Conservation (phyloP, 1,284 basidiomycete genomes). For the Waitea zeae region DNA sequence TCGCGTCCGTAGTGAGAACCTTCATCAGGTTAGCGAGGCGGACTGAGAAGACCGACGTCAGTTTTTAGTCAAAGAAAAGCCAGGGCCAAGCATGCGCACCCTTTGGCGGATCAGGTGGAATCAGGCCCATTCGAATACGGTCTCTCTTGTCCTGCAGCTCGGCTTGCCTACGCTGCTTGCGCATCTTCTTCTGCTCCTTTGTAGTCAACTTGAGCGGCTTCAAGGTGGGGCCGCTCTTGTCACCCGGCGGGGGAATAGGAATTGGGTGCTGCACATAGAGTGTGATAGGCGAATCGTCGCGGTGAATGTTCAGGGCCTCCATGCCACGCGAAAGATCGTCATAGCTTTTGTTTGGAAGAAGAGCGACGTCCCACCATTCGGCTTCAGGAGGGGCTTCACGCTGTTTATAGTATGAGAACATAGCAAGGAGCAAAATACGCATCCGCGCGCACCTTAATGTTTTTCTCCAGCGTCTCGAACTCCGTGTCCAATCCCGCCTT, state of each 20-base stretch:
- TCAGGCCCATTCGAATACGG: slow-evolving; percentile 87
- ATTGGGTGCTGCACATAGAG: slow-evolving; percentile 96
- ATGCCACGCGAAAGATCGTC: slow-evolving; percentile 50
- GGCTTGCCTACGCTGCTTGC: slow-evolving; percentile 75
- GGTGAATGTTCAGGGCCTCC: slow-evolving; percentile 41
- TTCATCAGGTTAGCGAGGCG: slow-evolving; percentile 95
- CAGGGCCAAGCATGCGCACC: slow-evolving; percentile 21
- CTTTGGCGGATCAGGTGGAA: slow-evolving; percentile 92
- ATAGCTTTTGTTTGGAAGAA: slow-evolving; percentile 72
- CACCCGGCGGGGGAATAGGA: slow-evolving; percentile 81
- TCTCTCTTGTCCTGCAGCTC: slow-evolving; percentile 93
- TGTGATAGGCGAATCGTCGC: slow-evolving; percentile 63
- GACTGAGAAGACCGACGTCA: too few relatives aligned
- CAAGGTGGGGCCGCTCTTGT: slow-evolving; percentile 59
- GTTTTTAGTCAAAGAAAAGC: slow-evolving; percentile 6
- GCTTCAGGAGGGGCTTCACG: slow-evolving; percentile 73
- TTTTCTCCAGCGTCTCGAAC: slow-evolving; percentile 80
- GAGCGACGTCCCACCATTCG: slow-evolving; percentile 94
- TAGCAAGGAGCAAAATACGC: neutral
- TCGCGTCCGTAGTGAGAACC: slow-evolving; percentile 89
- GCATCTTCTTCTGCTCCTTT: slow-evolving; percentile 96
- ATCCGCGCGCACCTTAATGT: slow-evolving; percentile 44
- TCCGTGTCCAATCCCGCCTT: slow-evolving; percentile 91
- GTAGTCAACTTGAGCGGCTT: slow-evolving; percentile 84
- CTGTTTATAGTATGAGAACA: slow-evolving; percentile 17